These are phyloP conservation scores for Schizophyllum amplum DNA, from an alignment of 1,284 basidiomycete species.

Conservation along the genomic window DNA sequence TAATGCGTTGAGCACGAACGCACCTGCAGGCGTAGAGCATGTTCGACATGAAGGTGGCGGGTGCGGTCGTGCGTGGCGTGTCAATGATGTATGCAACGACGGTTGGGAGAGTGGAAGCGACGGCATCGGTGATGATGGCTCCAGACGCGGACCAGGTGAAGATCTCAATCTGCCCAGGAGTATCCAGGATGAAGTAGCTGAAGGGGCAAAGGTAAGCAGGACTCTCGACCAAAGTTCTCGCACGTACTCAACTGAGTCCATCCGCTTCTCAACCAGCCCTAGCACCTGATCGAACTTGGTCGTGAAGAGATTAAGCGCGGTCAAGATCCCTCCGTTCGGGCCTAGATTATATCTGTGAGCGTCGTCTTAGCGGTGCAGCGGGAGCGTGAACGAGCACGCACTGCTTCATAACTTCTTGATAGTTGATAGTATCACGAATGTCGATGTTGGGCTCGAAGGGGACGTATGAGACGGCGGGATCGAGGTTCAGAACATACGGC, in stretches of 20 bases:
- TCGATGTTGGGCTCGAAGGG: conserved; percentile 97
- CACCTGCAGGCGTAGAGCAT: conserved; percentile 99
- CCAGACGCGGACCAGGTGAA: conserved; percentile 99
- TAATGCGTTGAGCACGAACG: conserved; percentile 19
- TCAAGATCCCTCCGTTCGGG: conserved; percentile 96
- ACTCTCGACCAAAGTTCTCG: conserved; percentile 5
- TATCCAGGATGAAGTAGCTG: conserved; percentile 93
- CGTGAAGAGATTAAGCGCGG: conserved; percentile 95
- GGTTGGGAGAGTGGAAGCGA: conserved; percentile 88
- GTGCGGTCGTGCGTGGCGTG: conserved; percentile 90
- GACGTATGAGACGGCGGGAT: conserved; percentile 88
- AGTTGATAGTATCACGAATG: conserved; percentile 96
- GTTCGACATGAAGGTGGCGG: conserved; percentile 99
- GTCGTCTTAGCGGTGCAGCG: conserved; percentile 4
- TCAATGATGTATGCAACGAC: conserved; percentile 97
- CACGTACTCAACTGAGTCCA: conserved; percentile 79
- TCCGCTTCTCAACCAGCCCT: conserved; percentile 85
- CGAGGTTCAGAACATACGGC: conserved; percentile 96
- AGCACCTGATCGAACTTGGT: conserved; percentile 99
- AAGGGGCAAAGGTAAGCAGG: conserved; percentile 4
- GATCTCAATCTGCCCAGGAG: conserved; percentile 99
- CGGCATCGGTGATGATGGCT: conserved; percentile 97
- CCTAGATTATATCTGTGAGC: conserved; percentile 86
- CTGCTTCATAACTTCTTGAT: conserved; percentile 99
- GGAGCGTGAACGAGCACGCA: conserved; percentile 38